Conservation (phyloP, 352 stramenopile genomes). For the Globisporangium orthogonon region DNA sequence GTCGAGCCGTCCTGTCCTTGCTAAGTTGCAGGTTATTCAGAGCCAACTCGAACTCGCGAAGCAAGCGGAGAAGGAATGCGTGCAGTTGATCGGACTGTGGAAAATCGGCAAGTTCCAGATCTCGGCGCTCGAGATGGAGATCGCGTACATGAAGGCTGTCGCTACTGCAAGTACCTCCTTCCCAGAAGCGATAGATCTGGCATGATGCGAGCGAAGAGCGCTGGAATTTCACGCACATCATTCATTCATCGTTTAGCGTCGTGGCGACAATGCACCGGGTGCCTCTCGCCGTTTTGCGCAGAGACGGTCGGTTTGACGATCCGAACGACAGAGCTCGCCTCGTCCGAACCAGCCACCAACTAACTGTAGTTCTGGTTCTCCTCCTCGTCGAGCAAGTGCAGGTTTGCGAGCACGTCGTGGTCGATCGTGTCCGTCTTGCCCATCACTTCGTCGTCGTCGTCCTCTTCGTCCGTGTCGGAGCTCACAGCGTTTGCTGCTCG, state of each 20-base stretch:
- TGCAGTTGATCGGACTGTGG: conserved; percentile 21
- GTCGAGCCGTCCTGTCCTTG: conserved; percentile 7
- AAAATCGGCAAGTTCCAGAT: conserved; percentile 41
- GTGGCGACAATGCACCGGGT: neutral
- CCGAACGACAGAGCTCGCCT: neutral
- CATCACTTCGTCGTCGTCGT: conserved; percentile 29
- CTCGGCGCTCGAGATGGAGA: conserved; percentile 35
- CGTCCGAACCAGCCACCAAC: neutral
- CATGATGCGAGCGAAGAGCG: neutral
- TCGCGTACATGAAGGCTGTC: conserved; percentile 30
- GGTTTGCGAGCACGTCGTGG: conserved; percentile 8
- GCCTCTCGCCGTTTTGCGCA: neutral
- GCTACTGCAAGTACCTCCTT: conserved; percentile 17
- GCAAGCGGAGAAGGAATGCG: conserved; percentile 32
- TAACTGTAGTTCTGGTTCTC: conserved; percentile 10
- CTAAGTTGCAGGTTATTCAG: conserved; percentile 20
- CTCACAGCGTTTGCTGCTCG: conserved; percentile 19
- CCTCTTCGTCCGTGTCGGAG: conserved; percentile 74
- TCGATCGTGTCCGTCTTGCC: conserved; percentile 18
- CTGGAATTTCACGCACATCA: neutral
- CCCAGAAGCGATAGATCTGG: neutral
- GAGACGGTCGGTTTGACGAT: neutral
- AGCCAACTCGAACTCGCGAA: conserved; percentile 27
- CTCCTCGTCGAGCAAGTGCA: conserved; percentile 9
- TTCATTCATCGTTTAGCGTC: neutral